Base-by-base conservation (phyloP, 352 stramenopile species). In the Pythium dissimile region DNA sequence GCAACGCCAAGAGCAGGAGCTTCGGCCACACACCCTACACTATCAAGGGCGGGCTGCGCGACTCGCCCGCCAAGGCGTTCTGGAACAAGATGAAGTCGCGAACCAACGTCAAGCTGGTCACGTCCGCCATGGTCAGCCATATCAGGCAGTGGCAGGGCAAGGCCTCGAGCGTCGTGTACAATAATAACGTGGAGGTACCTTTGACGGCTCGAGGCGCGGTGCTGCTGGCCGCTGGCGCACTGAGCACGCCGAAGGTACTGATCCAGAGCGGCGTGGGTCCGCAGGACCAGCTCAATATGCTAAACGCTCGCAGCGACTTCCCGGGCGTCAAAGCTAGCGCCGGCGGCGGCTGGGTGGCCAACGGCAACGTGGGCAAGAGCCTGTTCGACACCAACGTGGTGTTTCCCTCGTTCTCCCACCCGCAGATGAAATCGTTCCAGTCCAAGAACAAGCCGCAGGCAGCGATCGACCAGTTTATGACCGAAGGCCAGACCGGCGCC, bases 201-300 rank as follows among this genome's bases (percentile, higher is more conserved):
- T 57, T 86, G n/a, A 70, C 61, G 13, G 54, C 61, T 7, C 48
- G 61, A 7, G 80, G 73, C 5, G 80, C 83, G 23, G 87, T 96
- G 26, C 71, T 96, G 39, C 53, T 96, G 47, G 73, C 76, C n/a
- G 78, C 78, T 3, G 86, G 86, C 9, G 78, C 88, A 2, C 53
- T 90, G 49, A 73, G 66, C 43, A 90, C 86, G 32, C 87, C 88
- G 4, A 82, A 94, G 54, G 54, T 96, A 5, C 73, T 97, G 16
- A 84, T 93, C 59, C 72, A 89, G 47, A 88, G 69, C 38, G 86
- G 82, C 16, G 77, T 97, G 27, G 88, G 86, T 7, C 77, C 80
- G 2, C 38, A 62, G 24, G 59, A 79, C 2, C 68, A 89, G 49
- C 68, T 96, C 18, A 41, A 77, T 13, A 26, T 68, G 15, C 64